Evolutionary conservation across 1,284 basidiomycete genomes (phyloP).

Genomic region (Tilletia indica): DNA sequence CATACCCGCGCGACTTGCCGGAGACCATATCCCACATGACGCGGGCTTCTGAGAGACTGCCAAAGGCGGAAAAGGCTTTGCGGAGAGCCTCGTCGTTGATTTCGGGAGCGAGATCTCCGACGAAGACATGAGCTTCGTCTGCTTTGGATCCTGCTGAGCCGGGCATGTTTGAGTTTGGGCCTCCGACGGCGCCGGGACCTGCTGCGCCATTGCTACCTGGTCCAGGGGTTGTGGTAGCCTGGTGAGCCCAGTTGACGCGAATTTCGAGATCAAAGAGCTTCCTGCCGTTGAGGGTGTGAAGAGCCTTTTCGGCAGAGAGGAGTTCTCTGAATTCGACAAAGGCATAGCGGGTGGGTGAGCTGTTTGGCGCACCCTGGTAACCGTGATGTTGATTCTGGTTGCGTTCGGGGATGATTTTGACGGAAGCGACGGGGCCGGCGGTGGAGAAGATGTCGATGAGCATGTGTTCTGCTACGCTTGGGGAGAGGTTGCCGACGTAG

Average conservation of each 20-base stretch:
- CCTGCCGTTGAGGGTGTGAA: slow-evolving; percentile 92
- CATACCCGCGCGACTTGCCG: slow-evolving; percentile 91
- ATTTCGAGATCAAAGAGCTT: slow-evolving; percentile 86
- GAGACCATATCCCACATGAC: slow-evolving; percentile 99
- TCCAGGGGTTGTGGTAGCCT: slow-evolving; percentile 25
- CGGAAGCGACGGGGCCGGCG: slow-evolving; percentile 88
- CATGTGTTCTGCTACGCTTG: slow-evolving; percentile 71
- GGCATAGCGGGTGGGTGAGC: slow-evolving; percentile 72
- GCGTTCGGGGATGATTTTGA: slow-evolving; percentile 97
- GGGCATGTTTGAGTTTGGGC: slow-evolving; percentile 55
- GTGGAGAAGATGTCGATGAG: slow-evolving; percentile 94
- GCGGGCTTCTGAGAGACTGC: slow-evolving; percentile 88
- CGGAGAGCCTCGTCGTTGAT: slow-evolving; percentile 95
- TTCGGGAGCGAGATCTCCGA: slow-evolving; percentile 94
- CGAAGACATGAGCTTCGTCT: slow-evolving; percentile 96
- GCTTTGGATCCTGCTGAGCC: slow-evolving; percentile 74
- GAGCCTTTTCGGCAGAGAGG: slow-evolving; percentile 91
- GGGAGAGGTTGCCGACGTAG: slow-evolving; percentile 93
- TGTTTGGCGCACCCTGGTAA: slow-evolving; percentile 67
- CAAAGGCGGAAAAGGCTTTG: slow-evolving; percentile 92
- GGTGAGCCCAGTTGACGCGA: slow-evolving; percentile 53
- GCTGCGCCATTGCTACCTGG: slow-evolving; percentile 11
- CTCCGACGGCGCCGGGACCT: neutral
- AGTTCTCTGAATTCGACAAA: slow-evolving; percentile 93
- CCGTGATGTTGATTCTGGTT: slow-evolving; percentile 69